Conservation (phyloP, 108 stramenopile species). For the Discostella stelligeroides region DNA sequence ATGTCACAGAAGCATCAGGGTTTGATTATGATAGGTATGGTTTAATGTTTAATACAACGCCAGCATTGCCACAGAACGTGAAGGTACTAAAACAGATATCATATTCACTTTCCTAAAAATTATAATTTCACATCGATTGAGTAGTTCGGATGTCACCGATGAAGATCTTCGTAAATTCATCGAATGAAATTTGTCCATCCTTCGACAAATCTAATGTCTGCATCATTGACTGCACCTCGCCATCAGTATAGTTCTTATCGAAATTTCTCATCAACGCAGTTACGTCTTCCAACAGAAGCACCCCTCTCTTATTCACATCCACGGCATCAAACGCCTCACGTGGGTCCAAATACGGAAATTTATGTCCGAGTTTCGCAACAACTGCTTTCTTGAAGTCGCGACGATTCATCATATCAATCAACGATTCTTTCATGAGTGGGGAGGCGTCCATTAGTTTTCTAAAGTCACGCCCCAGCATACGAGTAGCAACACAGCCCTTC, state of each 20-base stretch:
- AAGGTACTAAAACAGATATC: background rate
- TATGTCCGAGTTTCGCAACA: slow-evolving; percentile 55
- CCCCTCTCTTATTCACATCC: slow-evolving; percentile 56
- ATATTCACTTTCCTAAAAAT: background rate
- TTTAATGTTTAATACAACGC: too few relatives aligned
- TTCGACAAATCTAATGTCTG: slow-evolving; percentile 65
- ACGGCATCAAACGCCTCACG: slow-evolving; percentile 71
- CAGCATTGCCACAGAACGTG: too few relatives aligned
- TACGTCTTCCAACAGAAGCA: slow-evolving; percentile 56
- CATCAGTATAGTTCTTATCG: slow-evolving; percentile 71
- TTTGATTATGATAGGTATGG: too few relatives aligned
- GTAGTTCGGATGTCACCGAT: slow-evolving; percentile 68
- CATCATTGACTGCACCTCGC: slow-evolving; percentile 69
- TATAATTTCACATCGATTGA: slow-evolving; percentile 61
- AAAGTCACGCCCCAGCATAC: slow-evolving; percentile 60
- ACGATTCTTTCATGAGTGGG: slow-evolving; percentile 57
- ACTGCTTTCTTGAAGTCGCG: slow-evolving; percentile 88
- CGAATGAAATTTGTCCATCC: slow-evolving; percentile 64
- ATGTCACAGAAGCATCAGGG: too few relatives aligned
- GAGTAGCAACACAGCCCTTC: slow-evolving; percentile 60
- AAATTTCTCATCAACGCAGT: slow-evolving; percentile 61
- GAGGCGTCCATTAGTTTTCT: slow-evolving; percentile 61
- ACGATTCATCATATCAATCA: slow-evolving; percentile 71
- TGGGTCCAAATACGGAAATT: slow-evolving; percentile 62
- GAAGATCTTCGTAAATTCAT: slow-evolving; percentile 74